Percentiles rank a stretch among this genome's conserved stretches.
Evolutionary conservation across 345 rosid species (phyloP).

Genomic region (Dimocarpus longan): DNA sequence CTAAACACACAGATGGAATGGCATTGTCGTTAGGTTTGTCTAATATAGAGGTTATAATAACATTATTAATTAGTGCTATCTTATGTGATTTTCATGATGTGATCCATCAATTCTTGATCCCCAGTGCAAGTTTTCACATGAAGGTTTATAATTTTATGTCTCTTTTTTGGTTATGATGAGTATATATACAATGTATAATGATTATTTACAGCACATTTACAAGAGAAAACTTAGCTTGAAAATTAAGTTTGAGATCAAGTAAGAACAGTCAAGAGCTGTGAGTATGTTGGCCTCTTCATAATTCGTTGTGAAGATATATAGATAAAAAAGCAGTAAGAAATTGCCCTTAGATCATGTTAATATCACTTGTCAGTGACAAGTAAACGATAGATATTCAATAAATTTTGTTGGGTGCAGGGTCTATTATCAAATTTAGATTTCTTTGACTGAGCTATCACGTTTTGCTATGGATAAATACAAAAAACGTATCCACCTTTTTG

Average conservation of each 20-base stretch:
- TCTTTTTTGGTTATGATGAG: background rate
- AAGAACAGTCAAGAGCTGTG: background rate
- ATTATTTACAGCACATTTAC: background rate
- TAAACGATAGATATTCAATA: too few species aligned
- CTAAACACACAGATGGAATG: background rate
- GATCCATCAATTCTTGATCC: background rate
- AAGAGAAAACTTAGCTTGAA: background rate
- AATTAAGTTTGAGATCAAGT: background rate
- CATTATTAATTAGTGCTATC: background rate
- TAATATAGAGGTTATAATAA: too few species aligned
- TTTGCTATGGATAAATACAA: too few species aligned
- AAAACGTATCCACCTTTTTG: too few species aligned
- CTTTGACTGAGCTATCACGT: too few species aligned
- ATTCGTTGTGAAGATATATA: background rate
- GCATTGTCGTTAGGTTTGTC: background rate
- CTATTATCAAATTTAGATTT: too few species aligned
- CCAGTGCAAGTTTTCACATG: background rate
- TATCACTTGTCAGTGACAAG: too few species aligned
- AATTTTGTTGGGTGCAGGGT: too few species aligned
- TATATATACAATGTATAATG: background rate
- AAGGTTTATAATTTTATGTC: background rate
- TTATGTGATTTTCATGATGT: conserved; percentile 14
- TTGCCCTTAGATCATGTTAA: too few species aligned
- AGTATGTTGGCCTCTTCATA: background rate
- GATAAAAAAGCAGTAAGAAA: background rate